phyloP scores from a whole-genome alignment of 306 rosid genomes.

The Morella rubra region DNA sequence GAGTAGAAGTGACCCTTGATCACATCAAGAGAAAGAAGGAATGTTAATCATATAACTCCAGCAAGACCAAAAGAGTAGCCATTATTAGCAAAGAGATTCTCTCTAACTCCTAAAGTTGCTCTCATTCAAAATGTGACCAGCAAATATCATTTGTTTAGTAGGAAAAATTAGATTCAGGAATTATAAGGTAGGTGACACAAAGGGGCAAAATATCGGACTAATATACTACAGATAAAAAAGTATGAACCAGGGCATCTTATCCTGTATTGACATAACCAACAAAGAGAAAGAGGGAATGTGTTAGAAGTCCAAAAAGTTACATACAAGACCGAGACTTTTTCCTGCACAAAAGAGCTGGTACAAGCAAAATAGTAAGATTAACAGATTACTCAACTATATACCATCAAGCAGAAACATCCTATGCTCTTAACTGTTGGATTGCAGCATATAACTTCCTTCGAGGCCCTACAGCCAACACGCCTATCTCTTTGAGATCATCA shows the following conservation, averaged over 20 bases:
- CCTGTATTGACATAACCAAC: constrained; percentile 7
- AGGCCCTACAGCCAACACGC: constrained; percentile 38
- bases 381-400: constrained; percentile 7
- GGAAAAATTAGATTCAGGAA: no score
- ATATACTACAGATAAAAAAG: background rate
- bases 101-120: no score
- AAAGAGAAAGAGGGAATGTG: constrained; percentile 18
- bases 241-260: constrained; percentile 2
- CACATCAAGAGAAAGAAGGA: no score
- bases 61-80: no score
- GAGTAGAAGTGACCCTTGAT: no score
- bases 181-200: no score
- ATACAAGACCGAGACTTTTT: constrained; percentile 11
- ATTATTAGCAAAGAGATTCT: no score
- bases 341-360: constrained; percentile 19
- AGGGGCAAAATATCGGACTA: no score
- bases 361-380: constrained; percentile 4
- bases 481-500: constrained; percentile 52
- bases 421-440: constrained; percentile 30
- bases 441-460: constrained; percentile 38
- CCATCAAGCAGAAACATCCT: constrained; percentile 17
- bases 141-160: no score
- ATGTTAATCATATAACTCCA: no score
- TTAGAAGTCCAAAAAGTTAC: constrained; percentile 23
- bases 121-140: no score